Conservation (phyloP, 164 flowering plant species). For the Nymphaea thermarum region DNA sequence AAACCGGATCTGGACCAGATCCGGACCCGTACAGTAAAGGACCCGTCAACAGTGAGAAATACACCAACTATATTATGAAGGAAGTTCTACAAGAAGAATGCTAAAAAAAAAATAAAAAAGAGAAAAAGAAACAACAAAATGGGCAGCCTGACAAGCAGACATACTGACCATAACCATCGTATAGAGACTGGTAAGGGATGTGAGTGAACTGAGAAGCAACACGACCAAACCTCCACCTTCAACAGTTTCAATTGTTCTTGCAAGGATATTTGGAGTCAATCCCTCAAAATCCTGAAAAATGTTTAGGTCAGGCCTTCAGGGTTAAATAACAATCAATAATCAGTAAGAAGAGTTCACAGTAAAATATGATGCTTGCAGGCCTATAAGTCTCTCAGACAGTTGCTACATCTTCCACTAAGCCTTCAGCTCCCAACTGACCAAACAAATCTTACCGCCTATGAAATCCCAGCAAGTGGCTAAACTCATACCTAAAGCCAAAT, state of each 20-base stretch:
- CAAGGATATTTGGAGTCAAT: slow-evolving; percentile 90
- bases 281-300: slow-evolving; percentile 89
- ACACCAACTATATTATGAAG: background rate
- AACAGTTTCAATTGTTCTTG: slow-evolving; percentile 95
- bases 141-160: background rate
- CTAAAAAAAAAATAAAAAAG: background rate
- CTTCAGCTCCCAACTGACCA: too few species aligned
- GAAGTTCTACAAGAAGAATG: background rate
- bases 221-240: slow-evolving; percentile 92
- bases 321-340: too few species aligned
- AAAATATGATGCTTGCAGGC: too few species aligned
- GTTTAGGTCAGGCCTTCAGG: background rate
- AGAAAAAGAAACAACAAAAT: background rate
- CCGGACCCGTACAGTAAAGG: too few species aligned
- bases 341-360: too few species aligned
- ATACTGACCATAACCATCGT: slow-evolving; percentile 93
- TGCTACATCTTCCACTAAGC: too few species aligned
- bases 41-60: too few species aligned
- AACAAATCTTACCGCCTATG: too few species aligned
- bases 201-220: slow-evolving; percentile 63
- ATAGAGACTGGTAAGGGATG: slow-evolving; percentile 83
- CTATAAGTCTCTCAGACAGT: too few species aligned
- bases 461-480: too few species aligned
- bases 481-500: too few species aligned
- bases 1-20: too few species aligned